Conservation (phyloP, 306 rosid genomes). For the Pterocarpus macrocarpus region DNA sequence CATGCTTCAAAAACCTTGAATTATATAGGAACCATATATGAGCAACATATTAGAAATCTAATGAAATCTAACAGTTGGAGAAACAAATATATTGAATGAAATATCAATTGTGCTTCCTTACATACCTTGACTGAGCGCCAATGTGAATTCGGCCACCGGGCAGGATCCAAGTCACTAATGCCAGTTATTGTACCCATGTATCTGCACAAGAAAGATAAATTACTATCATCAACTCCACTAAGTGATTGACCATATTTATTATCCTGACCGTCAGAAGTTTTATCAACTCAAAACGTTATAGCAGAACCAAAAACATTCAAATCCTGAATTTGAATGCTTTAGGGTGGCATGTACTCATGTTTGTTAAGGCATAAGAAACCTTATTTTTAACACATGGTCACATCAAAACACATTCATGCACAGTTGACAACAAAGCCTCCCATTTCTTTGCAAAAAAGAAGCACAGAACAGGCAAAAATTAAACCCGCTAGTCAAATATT, state of each 20-base stretch:
- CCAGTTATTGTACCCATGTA: slow-evolving; percentile 98
- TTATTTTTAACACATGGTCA: no score
- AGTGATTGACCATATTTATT: not conserved
- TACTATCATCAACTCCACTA: not conserved
- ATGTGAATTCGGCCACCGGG: slow-evolving; percentile 86
- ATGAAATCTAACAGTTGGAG: slow-evolving; percentile 13
- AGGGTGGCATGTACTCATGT: no score
- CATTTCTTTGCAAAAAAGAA: no score
- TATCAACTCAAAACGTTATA: slow-evolving; percentile 7
- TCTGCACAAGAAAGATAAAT: slow-evolving; percentile 44
- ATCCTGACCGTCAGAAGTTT: not conserved
- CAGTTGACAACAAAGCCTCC: no score
- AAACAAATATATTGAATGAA: not conserved
- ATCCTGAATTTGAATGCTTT: no score
- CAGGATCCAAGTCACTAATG: slow-evolving; percentile 84
- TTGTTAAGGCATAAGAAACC: no score
- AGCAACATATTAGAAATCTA: not conserved
- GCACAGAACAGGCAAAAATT: no score
- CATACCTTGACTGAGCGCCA: slow-evolving; percentile 99
- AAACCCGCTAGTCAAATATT: no score
- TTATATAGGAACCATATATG: not conserved
- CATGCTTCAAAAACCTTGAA: not conserved
- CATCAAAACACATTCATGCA: no score
- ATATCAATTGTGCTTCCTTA: slow-evolving; percentile 14
- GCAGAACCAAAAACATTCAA: slow-evolving; percentile 5